Evolutionary conservation across 2,329 filamentous ascomycete genomes (phyloP), one percentile per base, ranked within the genome.

Genomic region (Xylaria polymorpha): DNA sequence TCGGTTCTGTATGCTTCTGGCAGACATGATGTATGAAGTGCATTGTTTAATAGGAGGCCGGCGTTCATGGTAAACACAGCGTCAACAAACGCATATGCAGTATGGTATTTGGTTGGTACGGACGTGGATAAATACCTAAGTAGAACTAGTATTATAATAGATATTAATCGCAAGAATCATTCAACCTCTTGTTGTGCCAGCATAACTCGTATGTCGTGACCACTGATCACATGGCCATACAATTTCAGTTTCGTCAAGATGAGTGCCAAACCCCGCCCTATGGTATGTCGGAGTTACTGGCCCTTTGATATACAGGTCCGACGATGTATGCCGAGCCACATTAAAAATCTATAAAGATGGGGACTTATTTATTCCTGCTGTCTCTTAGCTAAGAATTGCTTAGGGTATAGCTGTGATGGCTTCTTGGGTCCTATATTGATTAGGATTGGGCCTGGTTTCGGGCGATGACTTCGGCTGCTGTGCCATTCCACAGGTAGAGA

Each of bases 111-210:
- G 55, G 25, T 51, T 56, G 35, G 41, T 35, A 61, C 58, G 56
- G 29, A 35, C 37, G 12, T 55, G n/a, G 59, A 63, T 63, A 58
- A 43, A 12, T 61, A 63, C 29, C 25, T 50, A 29, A 39, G 53
- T 37, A 55, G 39, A 41, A 35, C 69, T 66, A 51, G 50, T 29
- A 64, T 68, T 55, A 55, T 48, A 65, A 70, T 62, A 68, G 46
- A 68, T 12, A 37, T 48, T 12, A 18, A 60, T 65, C 57, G 61
- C 57, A 56, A 68, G 57, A 68, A 25, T 18, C 20, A 59, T 61
- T 48, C 22, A 39, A 41, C n/a, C 56, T 53, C 25, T 15, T 9
- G 37, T 29, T 39, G 12, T 14, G 6, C 48, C 2, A 6, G 22
- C 25, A 51, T 51, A 51, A 22, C 14, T 32, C 12, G 15, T 29